Percentiles rank a stretch among this genome's conserved stretches.
phyloP scores from a whole-genome alignment of 176 grass and related monocot species.

The Raddia guianensis region DNA sequence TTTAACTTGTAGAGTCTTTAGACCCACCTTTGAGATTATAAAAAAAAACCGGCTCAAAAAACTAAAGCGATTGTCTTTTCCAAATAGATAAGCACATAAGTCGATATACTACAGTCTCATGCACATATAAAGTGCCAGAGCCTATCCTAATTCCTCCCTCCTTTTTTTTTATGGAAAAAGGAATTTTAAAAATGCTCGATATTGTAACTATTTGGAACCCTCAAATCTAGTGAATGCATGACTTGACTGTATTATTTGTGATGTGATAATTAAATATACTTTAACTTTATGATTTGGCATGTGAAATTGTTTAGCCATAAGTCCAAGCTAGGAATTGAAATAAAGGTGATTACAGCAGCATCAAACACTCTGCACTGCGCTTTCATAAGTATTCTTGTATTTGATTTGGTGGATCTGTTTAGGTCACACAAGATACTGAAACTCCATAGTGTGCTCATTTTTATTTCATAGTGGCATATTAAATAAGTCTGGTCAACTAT shows the following conservation, averaged over 20 bases:
- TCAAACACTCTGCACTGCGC: background rate
- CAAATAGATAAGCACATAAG: no score
- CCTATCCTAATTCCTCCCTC: no score
- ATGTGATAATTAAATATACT: constrained; percentile 5
- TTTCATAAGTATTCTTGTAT: constrained; percentile 19
- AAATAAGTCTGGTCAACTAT: constrained; percentile 15
- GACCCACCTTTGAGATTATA: no score
- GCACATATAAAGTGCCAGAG: no score
- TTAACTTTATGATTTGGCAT: constrained; percentile 1
- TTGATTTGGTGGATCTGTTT: background rate
- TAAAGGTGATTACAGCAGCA: background rate
- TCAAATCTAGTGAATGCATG: background rate
- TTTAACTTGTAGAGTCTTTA: no score
- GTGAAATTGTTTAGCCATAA: background rate
- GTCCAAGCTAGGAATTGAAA: constrained; percentile 8
- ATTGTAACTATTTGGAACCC: constrained; percentile 9
- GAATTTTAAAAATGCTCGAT: background rate
- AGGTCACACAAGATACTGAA: background rate
- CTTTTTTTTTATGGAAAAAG: no score
- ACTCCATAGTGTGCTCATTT: background rate
- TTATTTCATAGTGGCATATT: background rate
- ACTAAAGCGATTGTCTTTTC: no score
- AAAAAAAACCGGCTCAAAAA: no score
- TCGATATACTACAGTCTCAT: no score
- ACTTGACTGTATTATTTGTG: background rate